These are phyloP conservation scores for Arthrocladium fulminans DNA, from an alignment of 2,329 filamentous ascomycete species.

Conservation along the genomic window DNA sequence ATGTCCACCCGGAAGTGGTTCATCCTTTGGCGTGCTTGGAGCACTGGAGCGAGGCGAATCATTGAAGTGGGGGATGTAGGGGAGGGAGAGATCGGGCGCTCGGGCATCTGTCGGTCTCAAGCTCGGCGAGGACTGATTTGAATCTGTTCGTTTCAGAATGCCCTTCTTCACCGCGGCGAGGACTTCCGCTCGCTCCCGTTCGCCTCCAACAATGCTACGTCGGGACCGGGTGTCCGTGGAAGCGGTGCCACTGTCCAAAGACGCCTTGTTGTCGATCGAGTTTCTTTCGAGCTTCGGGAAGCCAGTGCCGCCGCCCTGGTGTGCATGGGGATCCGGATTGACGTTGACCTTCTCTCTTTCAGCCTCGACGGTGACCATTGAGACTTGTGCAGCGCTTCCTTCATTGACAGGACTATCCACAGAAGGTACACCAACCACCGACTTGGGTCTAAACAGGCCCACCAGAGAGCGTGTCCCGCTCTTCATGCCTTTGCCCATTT, in stretches of 20 bases:
- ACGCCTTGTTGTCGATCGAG: constrained; percentile 57
- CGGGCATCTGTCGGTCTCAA: constrained; percentile 52
- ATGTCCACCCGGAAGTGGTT: constrained; percentile 47
- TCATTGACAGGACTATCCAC: constrained; percentile 57
- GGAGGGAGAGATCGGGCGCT: constrained; percentile 48
- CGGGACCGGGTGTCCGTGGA: constrained; percentile 49
- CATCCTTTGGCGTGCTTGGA: constrained; percentile 76
- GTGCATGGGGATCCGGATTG: constrained; percentile 57
- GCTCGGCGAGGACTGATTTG: constrained; percentile 61
- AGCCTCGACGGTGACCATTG: constrained; percentile 91
- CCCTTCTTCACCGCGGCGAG: constrained; percentile 89
- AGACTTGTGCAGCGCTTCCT: constrained; percentile 72
- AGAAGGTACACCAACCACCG: constrained; percentile 66
- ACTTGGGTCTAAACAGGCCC: constrained; percentile 91
- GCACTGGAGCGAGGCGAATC: constrained; percentile 79
- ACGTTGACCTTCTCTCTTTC: constrained; percentile 78
- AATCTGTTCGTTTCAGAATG: constrained; percentile 73
- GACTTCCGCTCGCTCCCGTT: constrained; percentile 82
- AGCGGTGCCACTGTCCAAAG: constrained; percentile 26
- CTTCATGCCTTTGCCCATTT: constrained; percentile 99
- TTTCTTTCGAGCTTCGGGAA: constrained; percentile 80
- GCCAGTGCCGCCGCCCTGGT: constrained; percentile 62
- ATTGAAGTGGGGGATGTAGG: constrained; percentile 53
- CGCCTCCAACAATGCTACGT: constrained; percentile 85
- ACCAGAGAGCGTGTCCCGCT: constrained; percentile 84